Base-by-base conservation (phyloP, 2,329 filamentous ascomycete genomes). In the Biscogniauxia sp. region DNA sequence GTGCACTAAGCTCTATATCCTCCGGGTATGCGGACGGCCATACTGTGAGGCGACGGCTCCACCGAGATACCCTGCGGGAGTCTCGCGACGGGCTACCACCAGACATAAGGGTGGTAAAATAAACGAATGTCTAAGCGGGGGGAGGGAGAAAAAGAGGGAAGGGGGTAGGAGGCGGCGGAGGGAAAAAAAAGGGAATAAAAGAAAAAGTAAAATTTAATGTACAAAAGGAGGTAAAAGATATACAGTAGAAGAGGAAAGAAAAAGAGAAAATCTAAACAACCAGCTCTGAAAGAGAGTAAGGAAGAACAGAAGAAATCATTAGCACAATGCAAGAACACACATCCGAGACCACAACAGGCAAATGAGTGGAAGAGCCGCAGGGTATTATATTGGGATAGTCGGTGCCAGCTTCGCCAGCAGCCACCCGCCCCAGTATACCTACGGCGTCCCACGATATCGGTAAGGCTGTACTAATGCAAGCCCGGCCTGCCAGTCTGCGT, bases 11-110 rank as follows among this genome's bases (percentile, higher is more conserved):
- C 28, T 64, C 61, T 6, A 61, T 57, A 19, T 63, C 56, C 37
- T 62, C 57, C 13, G 58, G 54, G 41, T 59, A 61, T 5, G 60
- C 53, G 4, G 63, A 59, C 1, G 65, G 65, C 65, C 65, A 67
- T 59, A 67, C 64, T 13, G 65, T 67, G 20, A 65, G 28, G n/a
- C 63, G 62, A 20, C 63, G 62, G 23, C 64, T 65, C 28, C 54
- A 53, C 9, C 60, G 60, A 26, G 56, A 51, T 56, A 52, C 45
- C n/a, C 58, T 28, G 53, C 56, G 26, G 50, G 19, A 20, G 20
- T 51, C 50, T 51, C 20, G 50, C 15, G 37, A 45, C 15, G 37
- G 37, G 37, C n/a, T 45, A 45, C 37, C 37, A 51, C 50, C 19
- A 51, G 50, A 23, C 50, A 25, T 51, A 23, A 3, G 49, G 49